These are phyloP conservation scores for Malbranchea cinnamomea DNA, from an alignment of 2,329 filamentous ascomycete species.

Conservation along the genomic window DNA sequence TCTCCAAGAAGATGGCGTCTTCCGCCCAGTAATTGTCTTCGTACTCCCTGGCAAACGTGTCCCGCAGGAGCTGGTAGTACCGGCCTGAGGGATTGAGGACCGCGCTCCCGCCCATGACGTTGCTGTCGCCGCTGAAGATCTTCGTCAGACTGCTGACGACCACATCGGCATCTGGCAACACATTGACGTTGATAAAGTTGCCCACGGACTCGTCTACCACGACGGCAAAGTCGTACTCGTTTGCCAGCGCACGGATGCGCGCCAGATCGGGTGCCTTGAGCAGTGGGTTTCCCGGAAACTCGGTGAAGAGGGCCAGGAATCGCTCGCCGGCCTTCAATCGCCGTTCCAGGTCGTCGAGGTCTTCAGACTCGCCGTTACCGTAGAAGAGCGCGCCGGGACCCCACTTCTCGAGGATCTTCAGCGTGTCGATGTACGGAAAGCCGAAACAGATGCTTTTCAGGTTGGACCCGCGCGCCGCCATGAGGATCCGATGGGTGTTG, in stretches of 20 bases:
- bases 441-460: conserved; percentile 77
- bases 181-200: conserved; percentile 90
- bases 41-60: conserved; percentile 48
- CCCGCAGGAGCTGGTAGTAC: conserved; percentile 57
- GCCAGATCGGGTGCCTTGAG: conserved; percentile 69
- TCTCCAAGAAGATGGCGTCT: conserved; percentile 86
- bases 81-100: conserved; percentile 51
- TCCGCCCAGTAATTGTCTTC: conserved; percentile 91
- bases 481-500: conserved; percentile 62
- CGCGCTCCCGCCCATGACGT: conserved; percentile 84
- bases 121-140: conserved; percentile 92
- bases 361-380: conserved; percentile 58
- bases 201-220: conserved; percentile 94
- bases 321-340: conserved; percentile 57
- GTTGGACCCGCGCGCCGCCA: conserved; percentile 47
- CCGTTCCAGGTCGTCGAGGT: conserved; percentile 69
- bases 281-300: conserved; percentile 88
- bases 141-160: conserved; percentile 94
- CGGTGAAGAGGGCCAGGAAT: conserved; percentile 76
- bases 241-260: conserved; percentile 66
- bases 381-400: conserved; percentile 82
- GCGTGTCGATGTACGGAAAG: conserved; percentile 94
- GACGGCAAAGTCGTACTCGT: conserved; percentile 74
- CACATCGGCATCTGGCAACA: conserved; percentile 75
- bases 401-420: conserved; percentile 91